Percentiles rank a stretch among this genome's conserved stretches.
These are phyloP conservation scores for Ceratobasidium sp. DNA, from an alignment of 1,284 basidiomycete genomes.

Conservation along the genomic window DNA sequence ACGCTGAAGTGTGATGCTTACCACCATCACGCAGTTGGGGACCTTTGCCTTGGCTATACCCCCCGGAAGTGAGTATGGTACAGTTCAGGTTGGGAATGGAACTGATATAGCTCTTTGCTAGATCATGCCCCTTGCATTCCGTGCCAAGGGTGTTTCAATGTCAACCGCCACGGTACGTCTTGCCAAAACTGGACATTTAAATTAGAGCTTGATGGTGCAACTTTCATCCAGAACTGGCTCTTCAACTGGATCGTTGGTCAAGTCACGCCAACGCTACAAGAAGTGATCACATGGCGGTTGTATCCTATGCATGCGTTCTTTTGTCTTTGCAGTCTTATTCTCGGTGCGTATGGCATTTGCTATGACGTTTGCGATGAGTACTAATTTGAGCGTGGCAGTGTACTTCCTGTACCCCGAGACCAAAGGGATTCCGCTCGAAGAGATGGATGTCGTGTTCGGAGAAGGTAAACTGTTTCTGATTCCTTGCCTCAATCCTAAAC, in stretches of 20 bases:
- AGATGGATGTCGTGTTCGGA: conserved; percentile 61
- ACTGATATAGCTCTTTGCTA: conserved; percentile 58
- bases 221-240: conserved; percentile 70
- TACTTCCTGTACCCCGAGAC: conserved; percentile 68
- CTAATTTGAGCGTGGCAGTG: conserved; percentile 58
- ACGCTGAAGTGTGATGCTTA: conserved; percentile 42
- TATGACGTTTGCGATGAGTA: conserved; percentile 46
- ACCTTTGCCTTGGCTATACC: conserved; percentile 89
- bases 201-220: not conserved
- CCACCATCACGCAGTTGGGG: conserved; percentile 68
- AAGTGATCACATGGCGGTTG: conserved; percentile 90
- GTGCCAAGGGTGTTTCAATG: conserved; percentile 94
- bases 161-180: conserved; percentile 80
- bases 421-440: conserved; percentile 62
- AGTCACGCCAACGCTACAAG: conserved; percentile 90
- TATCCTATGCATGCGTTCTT: conserved; percentile 98
- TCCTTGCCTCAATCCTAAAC: conserved; percentile 49
- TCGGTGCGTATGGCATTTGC: conserved; percentile 65
- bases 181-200: conserved; percentile 43
- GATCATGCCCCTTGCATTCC: conserved; percentile 92
- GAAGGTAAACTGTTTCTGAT: conserved; percentile 63
- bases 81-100: not conserved
- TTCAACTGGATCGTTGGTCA: conserved; percentile 94
- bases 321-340: conserved; percentile 87
- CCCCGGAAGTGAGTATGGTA: conserved; percentile 73